A percentile compares a stretch with the other conserved stretches of the same genome.
Conservation (phyloP, 176 grass and related monocot genomes). For the Avena sativa region DNA sequence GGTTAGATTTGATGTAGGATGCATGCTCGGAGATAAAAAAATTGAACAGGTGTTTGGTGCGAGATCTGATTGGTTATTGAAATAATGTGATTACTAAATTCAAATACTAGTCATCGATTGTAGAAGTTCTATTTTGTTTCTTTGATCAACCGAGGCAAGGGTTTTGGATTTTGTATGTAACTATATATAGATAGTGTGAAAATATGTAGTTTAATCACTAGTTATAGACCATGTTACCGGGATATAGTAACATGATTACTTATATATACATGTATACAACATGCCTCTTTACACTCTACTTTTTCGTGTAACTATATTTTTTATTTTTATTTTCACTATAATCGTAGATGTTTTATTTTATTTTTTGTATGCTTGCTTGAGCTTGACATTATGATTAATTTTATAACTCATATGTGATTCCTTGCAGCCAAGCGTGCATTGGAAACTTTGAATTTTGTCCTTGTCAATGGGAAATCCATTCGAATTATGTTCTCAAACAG, state of each 20-base stretch:
- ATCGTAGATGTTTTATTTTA: background rate
- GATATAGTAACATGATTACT: background rate
- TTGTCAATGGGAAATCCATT: conserved; percentile 45
- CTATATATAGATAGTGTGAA: background rate
- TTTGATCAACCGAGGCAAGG: too few relatives aligned
- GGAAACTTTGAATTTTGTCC: conserved; percentile 52
- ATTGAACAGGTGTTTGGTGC: too few relatives aligned
- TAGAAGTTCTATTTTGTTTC: too few relatives aligned
- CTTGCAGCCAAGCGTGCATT: conserved; percentile 50
- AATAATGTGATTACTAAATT: too few relatives aligned
- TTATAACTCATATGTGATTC: conserved; percentile 2
- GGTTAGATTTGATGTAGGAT: too few relatives aligned
- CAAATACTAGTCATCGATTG: too few relatives aligned
- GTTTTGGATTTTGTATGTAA: too few relatives aligned
- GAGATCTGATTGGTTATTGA: too few relatives aligned
- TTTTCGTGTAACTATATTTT: background rate
- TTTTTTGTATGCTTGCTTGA: background rate
- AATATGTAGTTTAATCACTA: background rate
- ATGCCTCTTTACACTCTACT: background rate
- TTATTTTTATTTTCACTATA: background rate
- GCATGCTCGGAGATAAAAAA: too few relatives aligned
- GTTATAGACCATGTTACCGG: background rate
- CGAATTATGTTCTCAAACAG: conserved; percentile 58
- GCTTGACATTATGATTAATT: background rate
- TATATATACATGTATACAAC: background rate